phyloP scores from a whole-genome alignment of 164 flowering plant genomes.

The Euptelea pleiosperma region DNA sequence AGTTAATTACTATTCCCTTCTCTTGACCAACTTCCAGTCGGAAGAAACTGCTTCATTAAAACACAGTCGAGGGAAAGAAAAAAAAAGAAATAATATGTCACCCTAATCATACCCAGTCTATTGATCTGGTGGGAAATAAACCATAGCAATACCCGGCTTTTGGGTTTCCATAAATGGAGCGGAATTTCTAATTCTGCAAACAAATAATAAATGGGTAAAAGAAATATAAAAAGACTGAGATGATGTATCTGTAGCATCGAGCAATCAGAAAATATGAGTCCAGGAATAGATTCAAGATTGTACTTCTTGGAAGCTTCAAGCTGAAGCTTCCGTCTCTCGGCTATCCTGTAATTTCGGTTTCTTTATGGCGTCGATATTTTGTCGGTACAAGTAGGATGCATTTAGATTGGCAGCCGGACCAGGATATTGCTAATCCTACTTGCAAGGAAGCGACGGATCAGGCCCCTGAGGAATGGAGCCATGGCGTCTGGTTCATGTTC shows the following conservation, averaged over 20 bases:
- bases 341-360: slow-evolving; percentile 43
- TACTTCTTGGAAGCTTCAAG: slow-evolving; percentile 64
- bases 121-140: neutral
- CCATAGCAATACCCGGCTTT: neutral
- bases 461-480: slow-evolving; percentile 89
- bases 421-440: slow-evolving; percentile 89
- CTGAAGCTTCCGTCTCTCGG: slow-evolving; percentile 35
- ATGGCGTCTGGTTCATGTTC: slow-evolving; percentile 97
- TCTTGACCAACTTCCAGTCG: too few relatives aligned
- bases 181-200: neutral
- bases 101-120: neutral
- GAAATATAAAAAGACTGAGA: neutral
- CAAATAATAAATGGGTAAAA: neutral
- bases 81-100: too few relatives aligned
- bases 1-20: too few relatives aligned
- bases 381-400: slow-evolving; percentile 64
- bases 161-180: slow-evolving; percentile 5
- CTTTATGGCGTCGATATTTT: slow-evolving; percentile 50
- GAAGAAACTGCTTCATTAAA: too few relatives aligned
- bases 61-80: too few relatives aligned
- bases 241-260: neutral
- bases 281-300: slow-evolving; percentile 91
- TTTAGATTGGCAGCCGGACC: slow-evolving; percentile 40
- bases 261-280: slow-evolving; percentile 31
- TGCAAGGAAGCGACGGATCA: slow-evolving; percentile 91